Base-by-base conservation (phyloP, 495 filamentous ascomycete genomes). In the Pseudomonodictys pantanalensis region DNA sequence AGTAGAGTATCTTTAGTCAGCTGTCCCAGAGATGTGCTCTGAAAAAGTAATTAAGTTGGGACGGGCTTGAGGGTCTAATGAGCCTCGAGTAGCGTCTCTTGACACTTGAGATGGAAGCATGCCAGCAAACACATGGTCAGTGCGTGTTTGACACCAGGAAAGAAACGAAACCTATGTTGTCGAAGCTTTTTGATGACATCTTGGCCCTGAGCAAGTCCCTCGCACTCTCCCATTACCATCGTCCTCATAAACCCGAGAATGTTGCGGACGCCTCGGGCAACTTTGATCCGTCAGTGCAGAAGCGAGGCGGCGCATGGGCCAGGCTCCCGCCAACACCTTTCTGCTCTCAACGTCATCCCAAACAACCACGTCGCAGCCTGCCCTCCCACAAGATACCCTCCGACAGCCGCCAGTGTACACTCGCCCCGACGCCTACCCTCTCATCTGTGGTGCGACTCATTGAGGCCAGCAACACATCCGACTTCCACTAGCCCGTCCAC, bases 261-360 rank as follows among this genome's bases (percentile, higher is more conserved):
- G 15, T 12, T 15, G 38, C 4, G 38, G 15, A 18, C 38, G 15
- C 20, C 51, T 55, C 51, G 51, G 33, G 11, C 35, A 43, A 22
- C 33, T 51, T 52, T 57, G 17, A 48, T 57, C 56, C 47, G 56
- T 22, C 33, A 58, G 25, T n/a, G 39, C 44, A 33, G 39, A 39
- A 17, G 25, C 30, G 28, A 29, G 24, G 35, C 10, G 39, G 26
- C 29, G 44, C 30, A 28, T 10, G 4, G 42, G 18, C 26, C 18
- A 32, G 42, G 7, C 53, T n/a, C 32, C 47, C 38, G 28, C 55
- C 55, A 58, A 43, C 55, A 33, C 24, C 44, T 41, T 42, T 20
- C 45, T 18, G 24, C 30, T 18, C 56, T n/a, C 11, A 63, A 63
- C 60, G 60, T 63, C 60, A 63, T 63, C 60, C 60, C 28, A 63